These are phyloP conservation scores for Quercus aquifolioides DNA, from an alignment of 306 rosid genomes.

Conservation along the genomic window DNA sequence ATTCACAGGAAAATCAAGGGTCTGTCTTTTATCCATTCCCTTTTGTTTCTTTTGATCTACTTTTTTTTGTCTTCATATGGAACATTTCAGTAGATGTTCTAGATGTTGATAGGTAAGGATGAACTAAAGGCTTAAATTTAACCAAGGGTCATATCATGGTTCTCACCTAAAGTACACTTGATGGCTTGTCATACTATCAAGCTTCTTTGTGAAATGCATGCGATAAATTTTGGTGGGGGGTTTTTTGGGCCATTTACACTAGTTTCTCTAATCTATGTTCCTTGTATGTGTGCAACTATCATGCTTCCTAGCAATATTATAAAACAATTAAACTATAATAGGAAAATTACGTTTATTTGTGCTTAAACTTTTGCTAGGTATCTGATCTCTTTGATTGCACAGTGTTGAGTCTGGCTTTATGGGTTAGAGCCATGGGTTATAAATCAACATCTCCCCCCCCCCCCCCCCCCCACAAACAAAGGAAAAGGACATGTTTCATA, in stretches of 20 bases:
- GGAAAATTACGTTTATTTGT: no score
- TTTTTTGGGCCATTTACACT: neutral
- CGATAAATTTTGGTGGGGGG: neutral
- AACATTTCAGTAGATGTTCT: neutral
- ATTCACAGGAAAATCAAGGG: slow-evolving; percentile 92
- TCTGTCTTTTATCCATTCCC: slow-evolving; percentile 24
- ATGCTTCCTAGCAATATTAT: neutral
- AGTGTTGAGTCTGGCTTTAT: neutral
- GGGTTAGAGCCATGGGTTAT: neutral
- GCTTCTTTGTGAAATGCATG: neutral
- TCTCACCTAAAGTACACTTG: neutral
- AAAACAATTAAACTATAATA: neutral
- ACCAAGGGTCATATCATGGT: no score
- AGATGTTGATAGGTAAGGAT: no score
- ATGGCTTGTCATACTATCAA: neutral
- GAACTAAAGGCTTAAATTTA: no score
- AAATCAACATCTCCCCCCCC: neutral
- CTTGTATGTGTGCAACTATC: neutral
- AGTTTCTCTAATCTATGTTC: neutral
- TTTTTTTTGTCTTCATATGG: neutral
- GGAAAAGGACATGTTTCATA: no score
- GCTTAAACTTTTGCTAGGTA: no score
- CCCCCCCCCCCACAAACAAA: no score
- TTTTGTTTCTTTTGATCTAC: neutral
- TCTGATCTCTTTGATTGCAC: neutral